Percentiles rank a stretch among this genome's conserved stretches.
Conservation (phyloP, 805 yeast species). For the Pichia scutulata region DNA sequence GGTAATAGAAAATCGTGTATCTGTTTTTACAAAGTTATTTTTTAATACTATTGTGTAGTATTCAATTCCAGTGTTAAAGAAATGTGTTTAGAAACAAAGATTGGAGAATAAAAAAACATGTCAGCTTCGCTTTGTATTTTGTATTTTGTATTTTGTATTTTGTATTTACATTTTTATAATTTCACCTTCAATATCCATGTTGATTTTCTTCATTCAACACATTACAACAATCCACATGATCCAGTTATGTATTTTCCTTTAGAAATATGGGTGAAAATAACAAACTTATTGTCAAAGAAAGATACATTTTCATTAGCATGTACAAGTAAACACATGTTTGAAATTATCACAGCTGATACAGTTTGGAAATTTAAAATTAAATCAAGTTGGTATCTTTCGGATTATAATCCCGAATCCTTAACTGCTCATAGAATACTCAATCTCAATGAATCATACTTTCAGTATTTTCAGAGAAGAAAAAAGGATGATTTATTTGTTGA, state of each 20-base stretch:
- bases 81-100: too few species aligned
- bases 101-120: too few species aligned
- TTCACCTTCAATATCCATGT: background rate
- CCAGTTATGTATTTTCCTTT: constrained; percentile 2
- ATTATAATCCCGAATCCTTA: constrained; percentile 1
- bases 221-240: background rate
- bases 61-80: too few species aligned
- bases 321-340: constrained; percentile 5
- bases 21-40: too few species aligned
- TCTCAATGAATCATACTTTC: background rate
- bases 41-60: too few species aligned
- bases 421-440: background rate
- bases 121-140: too few species aligned
- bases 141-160: too few species aligned
- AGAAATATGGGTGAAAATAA: constrained; percentile 19
- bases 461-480: constrained; percentile 2
- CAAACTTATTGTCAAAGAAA: background rate
- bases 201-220: background rate
- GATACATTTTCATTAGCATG: constrained; percentile 12
- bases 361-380: constrained; percentile 16
- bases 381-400: constrained; percentile 2
- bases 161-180: background rate
- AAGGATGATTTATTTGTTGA: background rate
- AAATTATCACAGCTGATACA: constrained; percentile 9
- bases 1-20: too few species aligned